These are phyloP conservation scores for Solanum tarapatanum DNA, from an alignment of 257 asterid species.

Conservation along the genomic window DNA sequence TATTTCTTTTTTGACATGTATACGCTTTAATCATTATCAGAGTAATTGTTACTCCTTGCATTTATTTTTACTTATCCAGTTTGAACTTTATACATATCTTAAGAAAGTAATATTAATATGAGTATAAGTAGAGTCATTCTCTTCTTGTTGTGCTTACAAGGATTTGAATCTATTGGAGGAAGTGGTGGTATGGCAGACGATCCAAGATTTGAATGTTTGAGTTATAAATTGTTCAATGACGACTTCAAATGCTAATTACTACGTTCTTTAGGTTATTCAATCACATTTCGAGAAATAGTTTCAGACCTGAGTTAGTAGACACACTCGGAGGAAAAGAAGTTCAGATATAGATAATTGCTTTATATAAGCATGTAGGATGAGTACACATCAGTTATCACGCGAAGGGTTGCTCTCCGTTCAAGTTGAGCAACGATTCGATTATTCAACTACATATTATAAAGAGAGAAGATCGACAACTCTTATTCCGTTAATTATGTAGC, in stretches of 20 bases:
- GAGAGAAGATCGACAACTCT: neutral
- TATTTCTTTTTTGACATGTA: neutral
- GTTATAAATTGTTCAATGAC: neutral
- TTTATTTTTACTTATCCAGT: neutral
- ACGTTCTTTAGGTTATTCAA: neutral
- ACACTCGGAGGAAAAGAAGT: neutral
- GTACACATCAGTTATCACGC: neutral
- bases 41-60: neutral
- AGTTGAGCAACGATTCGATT: neutral
- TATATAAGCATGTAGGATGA: neutral
- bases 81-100: neutral
- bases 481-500: neutral
- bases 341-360: neutral
- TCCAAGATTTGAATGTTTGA: neutral
- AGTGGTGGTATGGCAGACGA: neutral
- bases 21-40: neutral
- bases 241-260: neutral
- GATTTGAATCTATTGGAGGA: neutral
- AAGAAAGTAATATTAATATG: neutral
- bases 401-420: neutral
- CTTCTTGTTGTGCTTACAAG: neutral
- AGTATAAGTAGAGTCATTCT: neutral
- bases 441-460: neutral
- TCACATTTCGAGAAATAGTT: neutral
- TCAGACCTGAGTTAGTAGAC: neutral